phyloP scores from a whole-genome alignment of 768 basidiomycete species.

The Trametes cinnabarina region DNA sequence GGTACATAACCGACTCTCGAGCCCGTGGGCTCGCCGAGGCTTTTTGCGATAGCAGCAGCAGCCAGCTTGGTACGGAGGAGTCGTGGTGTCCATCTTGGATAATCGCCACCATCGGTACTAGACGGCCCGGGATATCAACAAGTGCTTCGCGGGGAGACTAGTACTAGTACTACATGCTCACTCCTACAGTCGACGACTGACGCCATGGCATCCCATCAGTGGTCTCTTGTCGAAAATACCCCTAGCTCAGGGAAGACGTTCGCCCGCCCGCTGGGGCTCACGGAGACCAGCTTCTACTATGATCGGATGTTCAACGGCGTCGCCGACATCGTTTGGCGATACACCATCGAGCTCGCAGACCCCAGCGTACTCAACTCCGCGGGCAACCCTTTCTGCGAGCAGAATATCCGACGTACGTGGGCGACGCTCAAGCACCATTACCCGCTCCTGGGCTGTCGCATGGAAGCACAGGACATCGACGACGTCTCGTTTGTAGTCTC shows the following conservation, averaged over 20 bases:
- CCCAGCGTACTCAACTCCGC: too few relatives aligned
- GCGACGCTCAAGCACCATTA: constrained; percentile 44
- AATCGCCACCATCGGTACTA: too few relatives aligned
- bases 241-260: constrained; percentile 11
- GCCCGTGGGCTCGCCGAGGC: too few relatives aligned
- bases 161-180: too few relatives aligned
- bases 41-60: too few relatives aligned
- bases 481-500: constrained; percentile 42
- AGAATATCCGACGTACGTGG: constrained; percentile 46
- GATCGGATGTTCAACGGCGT: constrained; percentile 31
- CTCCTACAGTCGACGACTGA: too few relatives aligned
- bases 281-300: constrained; percentile 25
- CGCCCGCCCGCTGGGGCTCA: constrained; percentile 21
- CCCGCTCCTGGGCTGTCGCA: constrained; percentile 46
- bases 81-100: too few relatives aligned
- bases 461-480: constrained; percentile 34
- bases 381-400: constrained; percentile 30
- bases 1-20: too few relatives aligned
- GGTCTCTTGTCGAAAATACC: constrained; percentile 6
- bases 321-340: constrained; percentile 40
- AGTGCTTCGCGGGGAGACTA: too few relatives aligned
- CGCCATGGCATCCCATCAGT: neutral
- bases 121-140: too few relatives aligned
- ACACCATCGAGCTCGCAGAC: constrained; percentile 30
- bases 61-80: too few relatives aligned